Conservation (phyloP, 2,329 filamentous ascomycete species). For the Aphanoascus verrucosus region DNA sequence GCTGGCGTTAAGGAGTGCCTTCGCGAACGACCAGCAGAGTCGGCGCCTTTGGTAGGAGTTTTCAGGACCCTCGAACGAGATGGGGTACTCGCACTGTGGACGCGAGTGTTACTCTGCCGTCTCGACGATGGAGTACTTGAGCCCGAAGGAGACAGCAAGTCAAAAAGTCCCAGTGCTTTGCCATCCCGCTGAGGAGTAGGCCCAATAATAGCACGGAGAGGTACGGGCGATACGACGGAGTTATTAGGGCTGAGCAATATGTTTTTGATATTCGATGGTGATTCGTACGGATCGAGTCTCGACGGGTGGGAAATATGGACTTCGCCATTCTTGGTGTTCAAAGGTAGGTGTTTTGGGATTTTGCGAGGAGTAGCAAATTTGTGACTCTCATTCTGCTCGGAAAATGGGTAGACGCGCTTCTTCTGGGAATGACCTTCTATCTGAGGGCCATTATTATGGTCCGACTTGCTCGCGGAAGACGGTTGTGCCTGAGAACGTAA, state of each 20-base stretch:
- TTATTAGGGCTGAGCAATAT: constrained; percentile 14
- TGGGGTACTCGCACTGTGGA: constrained; percentile 26
- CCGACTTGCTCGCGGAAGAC: background rate
- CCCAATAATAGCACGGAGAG: constrained; percentile 34
- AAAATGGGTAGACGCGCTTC: constrained; percentile 18
- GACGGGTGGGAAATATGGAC: constrained; percentile 26
- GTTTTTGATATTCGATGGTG: constrained; percentile 30
- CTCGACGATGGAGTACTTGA: constrained; percentile 22
- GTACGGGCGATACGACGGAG: constrained; percentile 22
- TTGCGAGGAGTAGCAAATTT: constrained; percentile 30
- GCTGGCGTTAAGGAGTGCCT: constrained; percentile 28
- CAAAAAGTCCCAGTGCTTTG: constrained; percentile 39
- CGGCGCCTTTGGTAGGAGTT: constrained; percentile 2
- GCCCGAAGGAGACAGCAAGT: constrained; percentile 36
- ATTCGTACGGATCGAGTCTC: constrained; percentile 37
- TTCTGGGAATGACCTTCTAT: constrained; percentile 19
- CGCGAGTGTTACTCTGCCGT: background rate
- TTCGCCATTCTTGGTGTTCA: constrained; percentile 24
- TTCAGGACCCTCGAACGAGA: constrained; percentile 18
- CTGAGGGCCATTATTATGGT: constrained; percentile 24
- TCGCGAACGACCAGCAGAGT: constrained; percentile 1
- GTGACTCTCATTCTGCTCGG: constrained; percentile 13
- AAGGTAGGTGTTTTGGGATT: constrained; percentile 18
- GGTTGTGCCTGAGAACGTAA: constrained; percentile 26
- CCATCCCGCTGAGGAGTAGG: constrained; percentile 42